These are phyloP conservation scores for Drechslera avenae DNA, from an alignment of 2,329 filamentous ascomycete genomes.

Conservation along the genomic window DNA sequence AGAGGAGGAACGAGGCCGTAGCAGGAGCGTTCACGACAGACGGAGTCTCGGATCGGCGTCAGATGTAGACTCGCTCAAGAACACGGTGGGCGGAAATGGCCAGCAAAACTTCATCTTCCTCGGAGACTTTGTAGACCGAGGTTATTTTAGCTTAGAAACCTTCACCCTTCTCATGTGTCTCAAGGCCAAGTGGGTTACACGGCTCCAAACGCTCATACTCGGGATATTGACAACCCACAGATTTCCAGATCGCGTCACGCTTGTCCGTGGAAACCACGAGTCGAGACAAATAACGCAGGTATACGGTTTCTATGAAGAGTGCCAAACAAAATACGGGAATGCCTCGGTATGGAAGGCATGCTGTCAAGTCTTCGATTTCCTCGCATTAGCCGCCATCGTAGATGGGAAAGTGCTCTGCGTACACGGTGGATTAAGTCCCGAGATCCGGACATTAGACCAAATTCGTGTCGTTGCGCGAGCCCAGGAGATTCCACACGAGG, in stretches of 20 bases:
- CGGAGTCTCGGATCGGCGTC: slow-evolving; percentile 51
- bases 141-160: slow-evolving; percentile 75
- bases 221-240: slow-evolving; percentile 45
- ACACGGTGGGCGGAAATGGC: slow-evolving; percentile 56
- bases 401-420: slow-evolving; percentile 99
- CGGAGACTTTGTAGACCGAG: slow-evolving; percentile 75
- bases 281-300: slow-evolving; percentile 99
- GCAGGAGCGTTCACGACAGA: slow-evolving; percentile 50
- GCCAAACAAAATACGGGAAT: slow-evolving; percentile 97
- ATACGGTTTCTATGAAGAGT: slow-evolving; percentile 99
- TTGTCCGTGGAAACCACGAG: slow-evolving; percentile 87
- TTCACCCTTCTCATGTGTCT: slow-evolving; percentile 74
- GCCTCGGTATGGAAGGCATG: slow-evolving; percentile 99
- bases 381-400: slow-evolving; percentile 94
- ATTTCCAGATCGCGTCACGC: slow-evolving; percentile 73
- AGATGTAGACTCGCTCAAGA: slow-evolving; percentile 45
- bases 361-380: slow-evolving; percentile 97
- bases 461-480: slow-evolving; percentile 74
- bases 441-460: slow-evolving; percentile 91
- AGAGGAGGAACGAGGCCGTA: slow-evolving; percentile 55
- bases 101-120: slow-evolving; percentile 72
- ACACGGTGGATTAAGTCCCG: slow-evolving; percentile 94
- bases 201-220: background rate
- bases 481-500: slow-evolving; percentile 97
- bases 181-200: slow-evolving; percentile 66